These are phyloP conservation scores for Daldinia grandis DNA, from an alignment of 495 filamentous ascomycete genomes.

Conservation along the genomic window DNA sequence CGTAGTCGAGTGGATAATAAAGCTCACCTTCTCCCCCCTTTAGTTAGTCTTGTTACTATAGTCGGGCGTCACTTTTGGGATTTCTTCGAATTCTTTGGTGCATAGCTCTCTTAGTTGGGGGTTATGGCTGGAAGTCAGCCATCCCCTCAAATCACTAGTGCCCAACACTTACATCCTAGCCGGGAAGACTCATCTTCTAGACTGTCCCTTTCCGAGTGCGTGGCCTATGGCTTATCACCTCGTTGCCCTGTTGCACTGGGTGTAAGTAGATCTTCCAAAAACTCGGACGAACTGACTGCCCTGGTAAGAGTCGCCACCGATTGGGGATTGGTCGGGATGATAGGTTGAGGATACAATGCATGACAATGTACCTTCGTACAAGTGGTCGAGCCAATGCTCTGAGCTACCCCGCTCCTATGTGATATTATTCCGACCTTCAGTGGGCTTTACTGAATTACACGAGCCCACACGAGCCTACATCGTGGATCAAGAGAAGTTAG, in stretches of 20 bases:
- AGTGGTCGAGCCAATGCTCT: not conserved
- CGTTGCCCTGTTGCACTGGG: not conserved
- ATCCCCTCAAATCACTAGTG: slow-evolving; percentile 2
- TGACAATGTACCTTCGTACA: not conserved
- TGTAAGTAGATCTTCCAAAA: not conserved
- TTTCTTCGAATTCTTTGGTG: not conserved
- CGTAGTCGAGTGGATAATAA: slow-evolving; percentile 6
- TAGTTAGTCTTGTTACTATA: not conserved
- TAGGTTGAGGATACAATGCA: not conserved
- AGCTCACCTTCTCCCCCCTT: not conserved
- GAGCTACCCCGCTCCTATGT: slow-evolving; percentile 1
- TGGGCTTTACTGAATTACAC: not conserved
- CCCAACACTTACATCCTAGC: slow-evolving; percentile 3
- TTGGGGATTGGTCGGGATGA: not conserved
- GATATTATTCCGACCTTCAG: not conserved
- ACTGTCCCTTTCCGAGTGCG: not conserved
- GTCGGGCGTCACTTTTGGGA: slow-evolving; percentile 13
- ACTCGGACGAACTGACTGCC: not conserved
- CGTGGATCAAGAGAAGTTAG: not conserved
- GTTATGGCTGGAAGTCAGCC: not conserved
- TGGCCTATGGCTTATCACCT: not conserved
- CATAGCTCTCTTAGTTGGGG: not conserved
- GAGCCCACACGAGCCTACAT: not conserved
- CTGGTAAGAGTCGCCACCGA: not conserved
- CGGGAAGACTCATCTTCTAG: not conserved